phyloP scores from a whole-genome alignment of 2,329 filamentous ascomycete species.

The Diaporthe vaccinii region DNA sequence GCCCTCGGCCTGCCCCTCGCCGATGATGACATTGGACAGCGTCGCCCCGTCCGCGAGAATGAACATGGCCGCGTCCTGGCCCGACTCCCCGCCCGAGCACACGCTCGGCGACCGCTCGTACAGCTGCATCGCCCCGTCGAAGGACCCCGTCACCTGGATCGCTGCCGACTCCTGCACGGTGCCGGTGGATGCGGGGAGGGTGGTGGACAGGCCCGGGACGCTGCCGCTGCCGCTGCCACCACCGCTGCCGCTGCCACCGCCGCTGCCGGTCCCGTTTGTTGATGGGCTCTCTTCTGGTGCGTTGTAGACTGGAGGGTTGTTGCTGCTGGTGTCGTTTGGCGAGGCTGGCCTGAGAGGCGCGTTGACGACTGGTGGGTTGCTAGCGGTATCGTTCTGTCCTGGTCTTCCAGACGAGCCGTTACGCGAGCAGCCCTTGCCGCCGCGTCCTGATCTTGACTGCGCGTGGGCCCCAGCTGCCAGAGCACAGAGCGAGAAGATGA shows the following conservation, averaged over 20 bases:
- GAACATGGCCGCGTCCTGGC: constrained; percentile 58
- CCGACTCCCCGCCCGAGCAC: not conserved
- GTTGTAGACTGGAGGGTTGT: not conserved
- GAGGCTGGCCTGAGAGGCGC: not conserved
- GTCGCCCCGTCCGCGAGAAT: constrained; percentile 62
- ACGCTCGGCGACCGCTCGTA: constrained; percentile 29
- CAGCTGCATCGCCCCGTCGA: constrained; percentile 15
- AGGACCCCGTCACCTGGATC: not conserved
- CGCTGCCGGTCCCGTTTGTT: not conserved
- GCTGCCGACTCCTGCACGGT: constrained; percentile 2
- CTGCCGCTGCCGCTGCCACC: not conserved
- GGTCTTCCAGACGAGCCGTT: not conserved
- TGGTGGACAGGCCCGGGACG: not conserved
- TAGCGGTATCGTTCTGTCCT: constrained; percentile 6
- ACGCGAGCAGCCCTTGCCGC: not conserved
- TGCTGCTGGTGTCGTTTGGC: not conserved
- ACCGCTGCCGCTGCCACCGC: not conserved
- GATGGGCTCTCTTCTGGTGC: not conserved
- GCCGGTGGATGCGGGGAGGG: constrained; percentile 13
- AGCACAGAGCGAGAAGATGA: not conserved
- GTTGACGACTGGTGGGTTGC: constrained; percentile 1
- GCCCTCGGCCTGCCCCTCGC: constrained; percentile 60
- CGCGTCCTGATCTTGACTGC: not conserved
- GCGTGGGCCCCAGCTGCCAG: constrained; percentile 1
- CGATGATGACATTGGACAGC: constrained; percentile 65